Base-by-base conservation (phyloP, 805 yeast genomes). In the Sugiyamaella valdiviana region DNA sequence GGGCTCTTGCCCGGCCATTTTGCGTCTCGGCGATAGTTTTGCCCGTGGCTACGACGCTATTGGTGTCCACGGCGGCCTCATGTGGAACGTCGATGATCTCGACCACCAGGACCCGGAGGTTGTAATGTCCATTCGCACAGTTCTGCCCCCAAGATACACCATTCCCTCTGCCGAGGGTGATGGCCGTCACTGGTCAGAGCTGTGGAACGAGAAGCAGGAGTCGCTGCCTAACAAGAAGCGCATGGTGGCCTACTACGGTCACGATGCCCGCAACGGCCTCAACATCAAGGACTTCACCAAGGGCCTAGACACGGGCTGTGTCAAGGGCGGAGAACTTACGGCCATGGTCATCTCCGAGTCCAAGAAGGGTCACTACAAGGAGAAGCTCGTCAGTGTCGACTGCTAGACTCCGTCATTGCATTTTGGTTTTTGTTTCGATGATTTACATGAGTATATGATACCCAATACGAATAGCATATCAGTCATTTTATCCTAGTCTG, bases 281-380 rank as follows among this genome's bases (percentile, higher is more conserved):
- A 79, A 76, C 48, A 54, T 82, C 44, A 75, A 76, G 54, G 75
- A 76, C 52, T 87, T 72, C 63, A 73, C 95, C 2, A 79, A 77
- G 58, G 98, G 97, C 0, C 67, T 90, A 36, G 98, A 91, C 61
- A 70, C 85, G 9, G 86, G 85, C 1, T 90, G 97, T 70, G 85
- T 80, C 50, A 76, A 77, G 51, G 96, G 96, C 2, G 82, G 79
- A 10, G 63, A 75, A 51, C 71, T 90, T 42, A 73, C 82, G 24
- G 95, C 90, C 0, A 65, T 80, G 61, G 73, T 82, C 4, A 60
- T 82, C 3, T 52, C 62, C 23, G 55, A 60, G 48, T 44, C 46
- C 37, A 51, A 52, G 29, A 44, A 53, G 17, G 64, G 64, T 24
- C 50, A 53, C 32, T 60, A 49, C 49, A 50, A 54, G 26, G 59